phyloP scores from a whole-genome alignment of 345 rosid species.

The Populus alba region DNA sequence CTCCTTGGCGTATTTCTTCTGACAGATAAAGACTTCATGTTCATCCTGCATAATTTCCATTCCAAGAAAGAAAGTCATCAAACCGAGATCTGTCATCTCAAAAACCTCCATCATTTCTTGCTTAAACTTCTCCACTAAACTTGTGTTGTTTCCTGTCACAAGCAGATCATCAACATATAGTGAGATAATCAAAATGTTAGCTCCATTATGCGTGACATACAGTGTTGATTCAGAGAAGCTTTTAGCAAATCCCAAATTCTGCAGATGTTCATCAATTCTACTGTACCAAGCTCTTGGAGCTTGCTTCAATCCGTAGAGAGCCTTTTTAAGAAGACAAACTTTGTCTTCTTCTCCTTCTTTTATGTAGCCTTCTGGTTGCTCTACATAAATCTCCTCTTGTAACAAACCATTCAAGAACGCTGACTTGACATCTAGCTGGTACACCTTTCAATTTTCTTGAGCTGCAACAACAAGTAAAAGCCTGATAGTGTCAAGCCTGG shows the following conservation, averaged over 20 bases:
- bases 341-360: background rate
- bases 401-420: background rate
- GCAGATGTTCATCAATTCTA: background rate
- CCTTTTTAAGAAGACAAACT: background rate
- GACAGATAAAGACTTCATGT: background rate
- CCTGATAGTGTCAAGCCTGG: background rate
- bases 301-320: background rate
- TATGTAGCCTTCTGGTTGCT: background rate
- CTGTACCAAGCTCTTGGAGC: background rate
- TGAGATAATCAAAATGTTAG: background rate
- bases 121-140: background rate
- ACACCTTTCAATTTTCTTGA: background rate
- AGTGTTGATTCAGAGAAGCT: background rate
- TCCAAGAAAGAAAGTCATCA: background rate
- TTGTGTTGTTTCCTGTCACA: background rate
- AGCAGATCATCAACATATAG: background rate
- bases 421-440: background rate
- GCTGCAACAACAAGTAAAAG: background rate
- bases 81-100: background rate
- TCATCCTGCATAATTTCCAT: background rate
- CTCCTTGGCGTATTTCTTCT: background rate
- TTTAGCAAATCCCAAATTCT: background rate
- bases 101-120: background rate
- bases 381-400: background rate
- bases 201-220: background rate